Conservation (phyloP, 2,329 filamentous ascomycete species). For the Lecanicillium sp. region DNA sequence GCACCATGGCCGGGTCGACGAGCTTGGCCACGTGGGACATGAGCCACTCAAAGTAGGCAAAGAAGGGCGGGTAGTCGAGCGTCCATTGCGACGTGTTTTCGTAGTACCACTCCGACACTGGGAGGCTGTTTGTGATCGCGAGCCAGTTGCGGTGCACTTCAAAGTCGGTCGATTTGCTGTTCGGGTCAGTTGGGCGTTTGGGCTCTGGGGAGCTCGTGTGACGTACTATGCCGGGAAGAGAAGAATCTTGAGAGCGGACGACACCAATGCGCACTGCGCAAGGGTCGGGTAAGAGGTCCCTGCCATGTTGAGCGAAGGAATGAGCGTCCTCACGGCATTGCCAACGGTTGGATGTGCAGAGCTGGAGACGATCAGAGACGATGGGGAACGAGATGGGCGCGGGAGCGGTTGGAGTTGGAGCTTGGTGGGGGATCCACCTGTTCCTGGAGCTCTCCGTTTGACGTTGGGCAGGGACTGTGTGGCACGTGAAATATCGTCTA, state of each 20-base stretch:
- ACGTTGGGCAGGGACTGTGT: too few species aligned
- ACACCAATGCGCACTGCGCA: constrained; percentile 76
- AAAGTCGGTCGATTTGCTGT: constrained; percentile 96
- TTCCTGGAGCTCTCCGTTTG: too few species aligned
- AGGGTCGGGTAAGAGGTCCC: constrained; percentile 74
- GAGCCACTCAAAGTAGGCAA: constrained; percentile 92
- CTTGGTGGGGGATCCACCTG: too few species aligned
- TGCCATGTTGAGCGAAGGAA: constrained; percentile 47
- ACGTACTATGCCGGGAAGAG: constrained; percentile 91
- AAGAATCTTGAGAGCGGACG: constrained; percentile 82
- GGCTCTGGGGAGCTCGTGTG: not conserved
- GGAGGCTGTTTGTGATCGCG: constrained; percentile 84
- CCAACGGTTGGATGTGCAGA: not conserved
- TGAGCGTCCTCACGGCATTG: not conserved
- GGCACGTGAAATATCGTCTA: too few species aligned
- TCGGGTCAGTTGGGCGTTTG: not conserved
- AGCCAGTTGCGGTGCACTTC: constrained; percentile 99
- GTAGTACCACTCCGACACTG: constrained; percentile 86
- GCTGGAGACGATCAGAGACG: not conserved
- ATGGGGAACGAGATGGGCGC: not conserved
- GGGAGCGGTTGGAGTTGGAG: not conserved
- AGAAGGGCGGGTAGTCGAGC: constrained; percentile 96
- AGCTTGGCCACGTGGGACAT: constrained; percentile 74
- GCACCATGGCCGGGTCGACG: constrained; percentile 73
- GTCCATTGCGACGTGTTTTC: constrained; percentile 99